These are phyloP conservation scores for Coemansia furcata DNA, from an alignment of 192 early-diverging fungal species.

Conservation along the genomic window DNA sequence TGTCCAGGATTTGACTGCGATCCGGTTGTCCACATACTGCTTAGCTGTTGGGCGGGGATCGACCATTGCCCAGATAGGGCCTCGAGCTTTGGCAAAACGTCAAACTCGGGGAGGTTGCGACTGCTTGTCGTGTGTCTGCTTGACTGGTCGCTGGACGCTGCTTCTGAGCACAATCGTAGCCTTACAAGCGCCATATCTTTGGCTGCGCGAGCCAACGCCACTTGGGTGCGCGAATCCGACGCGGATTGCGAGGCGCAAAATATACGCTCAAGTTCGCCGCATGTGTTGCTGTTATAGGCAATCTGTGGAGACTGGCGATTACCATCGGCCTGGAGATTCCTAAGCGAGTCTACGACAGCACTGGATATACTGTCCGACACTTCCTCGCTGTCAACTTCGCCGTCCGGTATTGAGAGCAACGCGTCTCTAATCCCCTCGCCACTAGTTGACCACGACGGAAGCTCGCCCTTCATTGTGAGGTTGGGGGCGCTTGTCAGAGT, in stretches of 20 bases:
- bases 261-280: constrained; percentile 1
- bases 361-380: not conserved
- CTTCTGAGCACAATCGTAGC: not conserved
- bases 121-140: not conserved
- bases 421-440: constrained; percentile 6
- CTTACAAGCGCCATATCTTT: constrained; percentile 18
- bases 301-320: not conserved
- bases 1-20: not conserved
- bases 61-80: not conserved
- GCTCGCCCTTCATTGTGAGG: constrained; percentile 4
- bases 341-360: not conserved
- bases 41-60: constrained; percentile 5
- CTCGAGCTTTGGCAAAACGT: not conserved
- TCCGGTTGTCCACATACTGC: constrained; percentile 4
- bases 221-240: not conserved
- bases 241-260: not conserved
- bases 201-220: constrained; percentile 7
- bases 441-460: constrained; percentile 13
- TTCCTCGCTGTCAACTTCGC: not conserved
- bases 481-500: not conserved
- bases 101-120: not conserved
- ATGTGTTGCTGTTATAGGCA: not conserved
- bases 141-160: not conserved
- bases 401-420: not conserved
- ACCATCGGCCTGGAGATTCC: not conserved